Evolutionary conservation across 495 filamentous ascomycete species (phyloP).

Genomic region (Letharia columbiana): DNA sequence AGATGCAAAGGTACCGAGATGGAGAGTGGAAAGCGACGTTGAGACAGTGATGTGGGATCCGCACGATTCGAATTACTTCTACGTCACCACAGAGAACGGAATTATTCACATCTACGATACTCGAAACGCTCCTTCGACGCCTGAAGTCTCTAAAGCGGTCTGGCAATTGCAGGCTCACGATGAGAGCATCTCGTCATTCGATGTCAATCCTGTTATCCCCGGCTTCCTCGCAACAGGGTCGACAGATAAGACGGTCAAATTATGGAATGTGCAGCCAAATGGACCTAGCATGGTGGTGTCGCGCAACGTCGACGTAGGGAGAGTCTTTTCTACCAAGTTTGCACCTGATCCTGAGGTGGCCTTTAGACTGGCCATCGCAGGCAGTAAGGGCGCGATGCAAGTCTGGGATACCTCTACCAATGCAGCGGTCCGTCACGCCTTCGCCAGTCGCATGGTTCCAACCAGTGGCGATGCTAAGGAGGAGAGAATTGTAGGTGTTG

Average conservation of each 20-base stretch:
- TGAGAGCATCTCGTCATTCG: constrained; percentile 87
- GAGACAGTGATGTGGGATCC: constrained; percentile 89
- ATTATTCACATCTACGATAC: constrained; percentile 81
- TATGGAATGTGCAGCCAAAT: constrained; percentile 82
- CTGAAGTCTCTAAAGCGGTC: constrained; percentile 66
- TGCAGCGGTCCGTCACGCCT: constrained; percentile 74
- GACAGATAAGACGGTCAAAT: constrained; percentile 86
- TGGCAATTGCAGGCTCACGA: constrained; percentile 96
- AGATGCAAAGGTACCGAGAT: constrained; percentile 63
- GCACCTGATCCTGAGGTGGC: constrained; percentile 82
- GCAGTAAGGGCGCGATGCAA: constrained; percentile 87
- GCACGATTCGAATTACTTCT: constrained; percentile 88
- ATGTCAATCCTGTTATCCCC: constrained; percentile 79
- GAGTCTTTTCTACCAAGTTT: constrained; percentile 84
- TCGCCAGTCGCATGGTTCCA: constrained; percentile 61
- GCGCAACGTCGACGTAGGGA: constrained; percentile 84
- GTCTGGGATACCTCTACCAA: constrained; percentile 98
- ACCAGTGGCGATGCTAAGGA: constrained; percentile 51
- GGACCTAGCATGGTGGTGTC: constrained; percentile 81
- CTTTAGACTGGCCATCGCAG: constrained; percentile 85
- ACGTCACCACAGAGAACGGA: constrained; percentile 85
- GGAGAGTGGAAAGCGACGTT: constrained; percentile 91
- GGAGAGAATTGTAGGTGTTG: constrained; percentile 67
- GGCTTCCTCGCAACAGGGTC: constrained; percentile 90
- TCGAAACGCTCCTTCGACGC: constrained; percentile 58